Conservation (phyloP, 73 alveolate genomes). For the Tetrahymena elliotti region DNA sequence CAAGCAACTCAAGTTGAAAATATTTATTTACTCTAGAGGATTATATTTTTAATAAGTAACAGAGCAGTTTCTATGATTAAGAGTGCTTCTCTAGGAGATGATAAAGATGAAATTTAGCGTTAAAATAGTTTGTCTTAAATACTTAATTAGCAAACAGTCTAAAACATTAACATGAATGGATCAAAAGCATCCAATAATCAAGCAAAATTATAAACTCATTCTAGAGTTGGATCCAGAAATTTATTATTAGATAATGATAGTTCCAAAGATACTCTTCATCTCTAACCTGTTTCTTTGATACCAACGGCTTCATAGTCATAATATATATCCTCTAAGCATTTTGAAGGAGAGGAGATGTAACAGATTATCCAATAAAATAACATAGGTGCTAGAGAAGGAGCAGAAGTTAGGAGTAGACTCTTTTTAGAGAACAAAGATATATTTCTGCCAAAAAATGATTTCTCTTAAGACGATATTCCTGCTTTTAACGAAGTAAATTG, state of each 20-base stretch:
- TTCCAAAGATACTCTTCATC: background rate
- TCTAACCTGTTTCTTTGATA: background rate
- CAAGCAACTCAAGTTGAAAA: background rate
- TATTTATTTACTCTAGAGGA: background rate
- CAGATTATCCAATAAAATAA: background rate
- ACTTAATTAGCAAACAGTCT: background rate
- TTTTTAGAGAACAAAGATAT: background rate
- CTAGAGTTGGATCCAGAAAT: background rate
- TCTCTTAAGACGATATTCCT: background rate
- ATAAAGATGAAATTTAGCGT: background rate
- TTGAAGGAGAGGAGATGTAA: background rate
- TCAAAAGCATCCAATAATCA: background rate
- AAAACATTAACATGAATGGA: background rate
- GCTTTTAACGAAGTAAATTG: background rate
- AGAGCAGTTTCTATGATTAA: background rate
- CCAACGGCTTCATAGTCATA: background rate
- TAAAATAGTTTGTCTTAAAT: background rate
- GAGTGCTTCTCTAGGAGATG: conserved; percentile 1
- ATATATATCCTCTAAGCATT: background rate
- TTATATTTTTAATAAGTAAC: background rate
- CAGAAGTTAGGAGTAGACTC: background rate
- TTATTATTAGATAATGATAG: background rate
- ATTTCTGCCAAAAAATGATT: background rate
- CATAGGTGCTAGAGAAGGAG: background rate
- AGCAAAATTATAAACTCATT: background rate